Evolutionary conservation across 2,329 filamentous ascomycete species (phyloP).

Genomic region (Biscogniauxia mediterranea): DNA sequence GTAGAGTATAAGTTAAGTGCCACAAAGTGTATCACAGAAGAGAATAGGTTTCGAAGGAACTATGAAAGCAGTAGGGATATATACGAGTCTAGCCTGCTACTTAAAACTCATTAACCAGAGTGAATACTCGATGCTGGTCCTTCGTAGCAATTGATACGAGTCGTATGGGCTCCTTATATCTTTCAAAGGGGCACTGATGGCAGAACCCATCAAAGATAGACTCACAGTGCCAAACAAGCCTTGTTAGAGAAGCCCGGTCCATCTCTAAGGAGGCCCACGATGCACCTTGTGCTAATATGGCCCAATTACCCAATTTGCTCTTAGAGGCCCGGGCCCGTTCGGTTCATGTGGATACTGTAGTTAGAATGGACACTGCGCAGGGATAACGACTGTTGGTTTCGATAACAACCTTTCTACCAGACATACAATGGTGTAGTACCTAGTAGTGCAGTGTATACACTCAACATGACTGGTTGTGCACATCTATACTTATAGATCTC

Average conservation of each 20-base stretch:
- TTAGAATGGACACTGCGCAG: background rate
- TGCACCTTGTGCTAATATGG: background rate
- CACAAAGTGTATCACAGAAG: too few species aligned
- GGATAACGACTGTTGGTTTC: background rate
- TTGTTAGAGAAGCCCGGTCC: background rate
- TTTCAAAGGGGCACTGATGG: background rate
- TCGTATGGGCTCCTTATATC: background rate
- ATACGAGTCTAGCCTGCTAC: too few species aligned
- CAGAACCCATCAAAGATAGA: background rate
- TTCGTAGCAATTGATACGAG: background rate
- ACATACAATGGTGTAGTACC: background rate
- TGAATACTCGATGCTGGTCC: too few species aligned
- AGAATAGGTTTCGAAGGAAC: too few species aligned
- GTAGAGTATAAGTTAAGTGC: too few species aligned
- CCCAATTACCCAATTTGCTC: background rate
- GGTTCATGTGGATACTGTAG: background rate
- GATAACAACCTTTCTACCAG: background rate
- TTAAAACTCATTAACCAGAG: background rate
- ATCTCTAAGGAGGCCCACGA: background rate
- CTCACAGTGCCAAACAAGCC: background rate
- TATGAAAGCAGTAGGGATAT: too few species aligned
- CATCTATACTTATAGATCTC: background rate
- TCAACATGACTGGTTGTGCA: background rate
- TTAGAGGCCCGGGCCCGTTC: background rate
- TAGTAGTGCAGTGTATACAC: background rate